A percentile compares a stretch with the other conserved stretches of the same genome.
phyloP scores from a whole-genome alignment of 2,329 filamentous ascomycete species.

The Colletotrichum sp. region DNA sequence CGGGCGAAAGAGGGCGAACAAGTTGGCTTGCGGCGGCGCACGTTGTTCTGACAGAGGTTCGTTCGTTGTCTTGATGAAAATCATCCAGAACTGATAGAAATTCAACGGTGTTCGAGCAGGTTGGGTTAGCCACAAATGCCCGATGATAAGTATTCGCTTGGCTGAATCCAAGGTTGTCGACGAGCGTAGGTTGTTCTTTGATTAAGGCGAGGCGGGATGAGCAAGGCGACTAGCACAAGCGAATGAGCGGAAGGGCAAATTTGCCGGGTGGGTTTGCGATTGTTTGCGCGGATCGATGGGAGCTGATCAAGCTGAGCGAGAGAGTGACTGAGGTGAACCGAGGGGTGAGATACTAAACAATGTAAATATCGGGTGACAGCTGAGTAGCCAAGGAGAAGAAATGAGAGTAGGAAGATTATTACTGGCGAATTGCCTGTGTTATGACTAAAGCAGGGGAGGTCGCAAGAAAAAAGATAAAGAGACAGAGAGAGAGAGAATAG shows the following conservation, averaged over 20 bases:
- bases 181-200: background rate
- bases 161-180: background rate
- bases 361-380: background rate
- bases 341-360: background rate
- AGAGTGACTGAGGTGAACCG: constrained; percentile 5
- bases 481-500: background rate
- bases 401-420: background rate
- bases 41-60: background rate
- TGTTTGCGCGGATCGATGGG: background rate
- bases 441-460: background rate
- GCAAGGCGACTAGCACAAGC: background rate
- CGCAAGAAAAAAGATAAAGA: background rate
- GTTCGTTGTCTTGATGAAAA: background rate
- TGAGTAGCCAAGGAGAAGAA: background rate
- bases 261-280: background rate
- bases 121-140: background rate
- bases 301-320: background rate
- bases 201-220: background rate
- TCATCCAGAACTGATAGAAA: background rate
- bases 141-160: background rate
- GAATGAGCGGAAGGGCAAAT: background rate
- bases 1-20: background rate
- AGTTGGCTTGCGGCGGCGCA: background rate
- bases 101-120: background rate
- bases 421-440: background rate